Base-by-base conservation (phyloP, 768 basidiomycete genomes). In the Gymnopilus dilepis region DNA sequence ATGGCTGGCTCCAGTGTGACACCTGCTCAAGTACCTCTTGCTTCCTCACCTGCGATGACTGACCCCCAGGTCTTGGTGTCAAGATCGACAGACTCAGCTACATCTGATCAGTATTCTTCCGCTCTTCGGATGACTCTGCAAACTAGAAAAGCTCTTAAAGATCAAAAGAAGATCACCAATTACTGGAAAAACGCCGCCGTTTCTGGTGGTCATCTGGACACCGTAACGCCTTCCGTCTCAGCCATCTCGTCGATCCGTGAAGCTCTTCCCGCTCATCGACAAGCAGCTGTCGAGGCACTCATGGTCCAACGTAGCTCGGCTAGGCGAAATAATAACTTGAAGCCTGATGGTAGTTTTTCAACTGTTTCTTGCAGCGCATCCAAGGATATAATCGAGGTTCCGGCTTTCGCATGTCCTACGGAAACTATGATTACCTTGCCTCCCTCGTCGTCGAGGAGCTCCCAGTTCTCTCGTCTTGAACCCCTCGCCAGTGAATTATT, bases 51-150 rank as follows among this genome's bases (percentile, higher is more conserved):
- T 38, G 58, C 63, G 38, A 37, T 15, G 15, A 67, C 70, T 50
- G 68, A 70, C 34, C 65, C 43, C 26, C 48, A 59, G 52, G 28
- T 59, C 48, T 56, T 51, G 12, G n/a, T 47, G 4, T 30, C 58
- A 22, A n/a, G 33, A 24, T 61, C 59, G 11, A 43, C n/a, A 26
- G 63, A 65, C 34, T 59, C 72, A n/a, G 75, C 77, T 30, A 80
- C 76, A 38, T 68, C 72, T 37, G 78, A 80, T 28, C 79, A 82
- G 56, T 84, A 84, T 62, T 73, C 76, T 58, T 77, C 81, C n/a
- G 79, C 84, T n/a, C 73, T 84, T 53, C 75, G 78, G 52, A 63
- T 82, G 70, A 80, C 82, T 26, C 72, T 84, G 45, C 76, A 77
- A 30, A 70, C 76, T 48, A 77, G 83, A 51, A 77, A 74, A 58